Conservation (phyloP, 192 early-diverging fungal genomes). For the Funneliformis geosporum region DNA sequence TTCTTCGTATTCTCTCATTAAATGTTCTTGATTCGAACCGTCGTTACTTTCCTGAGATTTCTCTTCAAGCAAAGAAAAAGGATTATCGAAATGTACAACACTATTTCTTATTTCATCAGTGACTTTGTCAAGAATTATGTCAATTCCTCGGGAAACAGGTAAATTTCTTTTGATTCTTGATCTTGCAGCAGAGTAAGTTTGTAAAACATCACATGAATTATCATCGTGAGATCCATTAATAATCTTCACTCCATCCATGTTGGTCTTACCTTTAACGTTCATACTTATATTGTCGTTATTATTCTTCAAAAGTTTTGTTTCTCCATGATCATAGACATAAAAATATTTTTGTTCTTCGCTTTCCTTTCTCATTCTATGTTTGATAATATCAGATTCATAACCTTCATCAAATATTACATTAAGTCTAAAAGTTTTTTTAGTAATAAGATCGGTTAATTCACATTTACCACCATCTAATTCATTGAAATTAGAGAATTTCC, state of each 20-base stretch:
- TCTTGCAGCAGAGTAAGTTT: neutral
- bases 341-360: neutral
- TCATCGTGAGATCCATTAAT: neutral
- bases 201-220: neutral
- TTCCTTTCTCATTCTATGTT: neutral
- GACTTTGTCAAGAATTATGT: neutral
- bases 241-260: neutral
- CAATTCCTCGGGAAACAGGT: neutral
- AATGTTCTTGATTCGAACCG: neutral
- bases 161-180: neutral
- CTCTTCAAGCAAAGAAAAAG: neutral
- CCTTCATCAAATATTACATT: neutral
- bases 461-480: neutral
- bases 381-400: neutral
- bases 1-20: neutral
- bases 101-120: neutral
- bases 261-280: neutral
- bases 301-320: neutral
- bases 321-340: neutral
- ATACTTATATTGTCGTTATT: neutral
- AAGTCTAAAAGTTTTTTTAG: neutral
- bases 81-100: neutral
- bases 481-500: neutral
- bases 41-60: too few relatives aligned
- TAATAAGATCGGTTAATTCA: neutral